Base-by-base conservation (phyloP, 257 asterid species). In the Rhazya stricta region DNA sequence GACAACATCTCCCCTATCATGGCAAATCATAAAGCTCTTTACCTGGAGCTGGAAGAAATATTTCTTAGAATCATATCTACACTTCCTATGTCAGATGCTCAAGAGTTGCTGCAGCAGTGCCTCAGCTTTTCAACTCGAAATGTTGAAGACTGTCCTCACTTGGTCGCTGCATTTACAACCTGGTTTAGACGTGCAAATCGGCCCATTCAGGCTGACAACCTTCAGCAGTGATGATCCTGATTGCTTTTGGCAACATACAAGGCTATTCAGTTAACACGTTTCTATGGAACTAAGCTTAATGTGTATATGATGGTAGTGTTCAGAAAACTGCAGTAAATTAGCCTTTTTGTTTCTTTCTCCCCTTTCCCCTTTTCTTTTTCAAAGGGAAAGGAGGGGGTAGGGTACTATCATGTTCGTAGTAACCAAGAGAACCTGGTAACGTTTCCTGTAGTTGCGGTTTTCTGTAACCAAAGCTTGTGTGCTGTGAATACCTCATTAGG, bases 111-210 rank as follows among this genome's bases (percentile, higher is more conserved):
- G 80, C 96, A 89, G 83, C 93, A 88, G 82, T 94, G 99, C 79
- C 94, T 92, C 29, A 89, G 92, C 88, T 89, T 94, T 67, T 90
- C 99, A 23, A 92, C 98, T 72, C 90, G 96, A 37, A 89, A 85
- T 54, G 89, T 89, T 34, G 97, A 94, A 37, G 99, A 94, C 45
- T 89, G 98, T 80, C 96, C 92, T 57, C 97, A 94, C 85, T 83
- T 94, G 89, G 84, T 89, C 67, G 70, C 82, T 57, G 99, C 98
- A n/a, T 92, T 94, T 54, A 87, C 96, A 23, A 87, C 97, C 65
- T 94, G 99, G 99, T 90, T 92, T 83, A 93, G 96, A 30, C 97
- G 96, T 66, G 96, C 99, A 42, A 90, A 92, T 78, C 79, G 84
- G 69, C 71, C 85, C 46, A 77, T 78, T 19, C 82, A 9, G 16